Conservation (phyloP, 306 rosid species). For the Acmispon strigosus region DNA sequence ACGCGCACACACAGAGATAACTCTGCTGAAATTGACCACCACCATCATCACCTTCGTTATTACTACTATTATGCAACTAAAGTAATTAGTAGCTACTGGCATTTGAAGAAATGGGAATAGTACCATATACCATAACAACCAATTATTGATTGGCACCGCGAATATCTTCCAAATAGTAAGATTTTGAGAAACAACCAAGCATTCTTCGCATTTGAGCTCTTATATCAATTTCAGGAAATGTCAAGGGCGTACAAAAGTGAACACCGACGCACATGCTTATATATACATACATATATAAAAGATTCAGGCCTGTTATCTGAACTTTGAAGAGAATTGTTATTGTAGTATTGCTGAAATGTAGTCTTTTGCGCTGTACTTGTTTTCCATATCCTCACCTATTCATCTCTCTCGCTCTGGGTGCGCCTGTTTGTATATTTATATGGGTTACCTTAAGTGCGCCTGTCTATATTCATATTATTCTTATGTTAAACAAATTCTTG, state of each 20-base stretch:
- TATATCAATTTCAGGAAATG: not conserved
- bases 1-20: not conserved
- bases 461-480: no score
- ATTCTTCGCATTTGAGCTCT: not conserved
- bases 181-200: not conserved
- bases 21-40: not conserved
- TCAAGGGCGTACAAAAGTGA: conserved; percentile 4
- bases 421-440: no score
- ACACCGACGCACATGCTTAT: not conserved
- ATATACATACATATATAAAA: not conserved
- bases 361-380: not conserved
- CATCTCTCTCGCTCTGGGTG: not conserved
- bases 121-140: not conserved
- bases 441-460: not conserved
- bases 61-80: not conserved
- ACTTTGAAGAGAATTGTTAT: not conserved
- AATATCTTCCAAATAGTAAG: not conserved
- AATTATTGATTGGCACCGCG: not conserved
- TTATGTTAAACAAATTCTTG: not conserved
- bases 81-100: not conserved
- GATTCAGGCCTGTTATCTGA: not conserved
- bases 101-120: not conserved
- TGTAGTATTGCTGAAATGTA: conserved; percentile 2
- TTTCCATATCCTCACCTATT: not conserved
- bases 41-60: not conserved